Conservation (phyloP, 1,284 basidiomycete genomes). For the Melampsora americana region DNA sequence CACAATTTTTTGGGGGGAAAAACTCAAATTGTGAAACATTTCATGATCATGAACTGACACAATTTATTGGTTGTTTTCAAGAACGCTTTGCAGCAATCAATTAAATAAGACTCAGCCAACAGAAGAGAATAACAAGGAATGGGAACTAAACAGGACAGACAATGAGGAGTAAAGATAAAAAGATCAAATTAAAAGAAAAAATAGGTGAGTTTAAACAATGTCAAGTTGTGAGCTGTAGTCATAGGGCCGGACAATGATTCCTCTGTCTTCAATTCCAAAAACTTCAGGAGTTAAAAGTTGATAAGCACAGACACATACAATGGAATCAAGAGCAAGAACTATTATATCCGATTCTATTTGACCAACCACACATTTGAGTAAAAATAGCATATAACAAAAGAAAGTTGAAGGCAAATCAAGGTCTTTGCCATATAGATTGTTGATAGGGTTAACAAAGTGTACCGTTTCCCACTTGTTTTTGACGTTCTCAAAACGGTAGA, state of each 20-base stretch:
- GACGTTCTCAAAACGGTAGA: slow-evolving; percentile 2
- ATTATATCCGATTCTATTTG: slow-evolving; percentile 5
- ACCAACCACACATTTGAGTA: no score
- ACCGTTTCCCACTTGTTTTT: not conserved
- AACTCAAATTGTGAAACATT: not conserved
- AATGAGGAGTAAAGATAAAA: not conserved
- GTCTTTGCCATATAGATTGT: slow-evolving; percentile 16
- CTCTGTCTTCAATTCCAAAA: slow-evolving; percentile 2
- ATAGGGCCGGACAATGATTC: not conserved
- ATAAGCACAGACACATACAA: not conserved
- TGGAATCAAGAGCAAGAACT: not conserved
- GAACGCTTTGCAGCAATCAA: no score
- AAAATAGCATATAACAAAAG: no score
- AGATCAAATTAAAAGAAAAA: not conserved
- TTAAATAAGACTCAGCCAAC: no score
- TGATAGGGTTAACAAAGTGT: slow-evolving; percentile 13
- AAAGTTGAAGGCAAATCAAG: not conserved
- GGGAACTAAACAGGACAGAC: not conserved
- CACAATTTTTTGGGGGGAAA: not conserved
- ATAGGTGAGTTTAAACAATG: not conserved
- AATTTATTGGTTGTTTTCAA: no score
- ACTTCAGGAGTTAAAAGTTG: not conserved
- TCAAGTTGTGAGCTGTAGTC: not conserved
- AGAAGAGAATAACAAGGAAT: not conserved
- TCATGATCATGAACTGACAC: no score